These are phyloP conservation scores for Solanum tarapatanum DNA, from an alignment of 257 asterid genomes.

Conservation along the genomic window DNA sequence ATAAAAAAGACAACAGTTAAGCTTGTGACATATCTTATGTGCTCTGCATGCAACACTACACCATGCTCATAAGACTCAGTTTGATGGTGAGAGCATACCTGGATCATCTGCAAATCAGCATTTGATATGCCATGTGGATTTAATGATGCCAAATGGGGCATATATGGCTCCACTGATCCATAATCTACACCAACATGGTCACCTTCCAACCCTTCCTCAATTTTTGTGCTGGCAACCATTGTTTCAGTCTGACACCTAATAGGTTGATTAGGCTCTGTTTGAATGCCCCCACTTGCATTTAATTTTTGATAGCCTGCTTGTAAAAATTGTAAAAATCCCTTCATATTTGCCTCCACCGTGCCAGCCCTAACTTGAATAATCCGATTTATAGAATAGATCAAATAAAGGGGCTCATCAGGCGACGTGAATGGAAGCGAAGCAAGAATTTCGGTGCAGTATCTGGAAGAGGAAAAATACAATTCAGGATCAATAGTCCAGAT, in stretches of 20 bases:
- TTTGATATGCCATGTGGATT: slow-evolving; percentile 29
- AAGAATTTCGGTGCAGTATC: slow-evolving; percentile 91
- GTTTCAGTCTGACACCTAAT: slow-evolving; percentile 13
- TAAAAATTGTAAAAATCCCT: slow-evolving; percentile 51
- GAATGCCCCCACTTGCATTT: slow-evolving; percentile 35
- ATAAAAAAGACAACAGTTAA: background rate
- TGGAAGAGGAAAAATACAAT: slow-evolving; percentile 25
- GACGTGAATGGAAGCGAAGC: slow-evolving; percentile 77
- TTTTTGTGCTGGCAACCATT: slow-evolving; percentile 19
- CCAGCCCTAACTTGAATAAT: slow-evolving; percentile 91
- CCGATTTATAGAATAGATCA: slow-evolving; percentile 79
- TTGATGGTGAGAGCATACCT: slow-evolving; percentile 31
- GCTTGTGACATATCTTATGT: background rate
- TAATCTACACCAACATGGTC: slow-evolving; percentile 20
- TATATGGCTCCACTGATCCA: slow-evolving; percentile 24
- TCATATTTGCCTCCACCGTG: slow-evolving; percentile 72
- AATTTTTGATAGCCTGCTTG: slow-evolving; percentile 36
- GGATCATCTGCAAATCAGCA: slow-evolving; percentile 53
- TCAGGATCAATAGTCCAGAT: slow-evolving; percentile 9
- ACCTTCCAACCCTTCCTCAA: slow-evolving; percentile 30
- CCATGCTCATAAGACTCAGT: background rate
- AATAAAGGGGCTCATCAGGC: slow-evolving; percentile 96
- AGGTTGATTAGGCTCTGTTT: slow-evolving; percentile 16
- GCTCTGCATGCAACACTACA: background rate
- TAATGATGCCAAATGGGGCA: slow-evolving; percentile 17